These are phyloP conservation scores for Chaetomiaceae sp. DNA, from an alignment of 2,329 filamentous ascomycete genomes.

Conservation along the genomic window DNA sequence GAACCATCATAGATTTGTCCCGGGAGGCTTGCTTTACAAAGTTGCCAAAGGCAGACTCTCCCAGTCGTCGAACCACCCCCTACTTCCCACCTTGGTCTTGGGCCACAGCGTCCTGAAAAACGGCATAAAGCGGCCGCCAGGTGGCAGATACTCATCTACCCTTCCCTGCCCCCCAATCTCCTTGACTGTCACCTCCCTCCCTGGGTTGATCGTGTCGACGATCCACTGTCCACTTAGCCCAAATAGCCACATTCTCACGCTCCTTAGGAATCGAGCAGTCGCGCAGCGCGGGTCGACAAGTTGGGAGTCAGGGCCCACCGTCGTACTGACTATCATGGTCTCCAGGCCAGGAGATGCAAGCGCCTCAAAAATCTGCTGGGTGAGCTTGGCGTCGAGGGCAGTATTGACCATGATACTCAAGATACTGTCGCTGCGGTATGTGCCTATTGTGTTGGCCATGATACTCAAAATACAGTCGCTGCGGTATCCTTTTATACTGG, in stretches of 20 bases:
- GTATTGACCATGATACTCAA: not conserved
- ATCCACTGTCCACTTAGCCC: not conserved
- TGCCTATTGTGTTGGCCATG: not conserved
- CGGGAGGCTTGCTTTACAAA: too few species aligned
- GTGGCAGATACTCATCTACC: too few species aligned
- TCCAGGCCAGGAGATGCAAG: not conserved
- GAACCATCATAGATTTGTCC: too few species aligned
- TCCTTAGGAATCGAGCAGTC: too few species aligned
- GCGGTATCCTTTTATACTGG: too few species aligned
- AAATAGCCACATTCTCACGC: not conserved
- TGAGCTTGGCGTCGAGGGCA: not conserved
- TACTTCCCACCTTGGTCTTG: not conserved
- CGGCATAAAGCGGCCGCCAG: not conserved
- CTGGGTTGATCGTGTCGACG: not conserved
- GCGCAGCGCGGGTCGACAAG: too few species aligned
- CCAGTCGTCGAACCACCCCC: conserved; percentile 2
- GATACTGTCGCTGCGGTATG: not conserved
- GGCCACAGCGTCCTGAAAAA: conserved; percentile 3
- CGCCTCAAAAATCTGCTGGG: not conserved
- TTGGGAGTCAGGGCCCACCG: too few species aligned
- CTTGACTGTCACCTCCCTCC: not conserved
- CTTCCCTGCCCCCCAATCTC: not conserved
- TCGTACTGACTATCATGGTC: not conserved
- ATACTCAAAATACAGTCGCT: not conserved
- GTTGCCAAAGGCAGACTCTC: not conserved